Conservation (phyloP, 176 grass and related monocot genomes). For the Oryza punctata region DNA sequence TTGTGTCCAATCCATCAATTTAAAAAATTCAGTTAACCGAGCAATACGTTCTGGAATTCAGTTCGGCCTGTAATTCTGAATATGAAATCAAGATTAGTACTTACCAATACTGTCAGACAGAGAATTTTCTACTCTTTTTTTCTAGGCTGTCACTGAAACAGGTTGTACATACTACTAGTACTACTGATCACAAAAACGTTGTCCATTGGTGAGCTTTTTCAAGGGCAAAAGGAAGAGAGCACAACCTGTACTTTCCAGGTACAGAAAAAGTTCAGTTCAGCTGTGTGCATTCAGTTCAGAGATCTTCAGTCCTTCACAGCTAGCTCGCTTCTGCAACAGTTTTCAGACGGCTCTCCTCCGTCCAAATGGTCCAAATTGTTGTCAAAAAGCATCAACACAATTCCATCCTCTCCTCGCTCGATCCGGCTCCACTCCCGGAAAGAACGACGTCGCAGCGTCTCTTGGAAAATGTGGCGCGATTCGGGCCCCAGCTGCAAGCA, state of each 20-base stretch:
- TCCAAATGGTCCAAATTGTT: constrained; percentile 23
- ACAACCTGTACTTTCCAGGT: neutral
- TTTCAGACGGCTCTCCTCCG: constrained; percentile 22
- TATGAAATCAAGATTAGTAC: neutral
- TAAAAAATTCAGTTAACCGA: too few species aligned
- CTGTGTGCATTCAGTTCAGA: neutral
- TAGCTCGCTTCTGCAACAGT: constrained; percentile 15
- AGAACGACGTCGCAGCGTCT: constrained; percentile 40
- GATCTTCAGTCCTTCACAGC: neutral
- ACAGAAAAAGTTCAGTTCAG: neutral
- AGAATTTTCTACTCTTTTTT: neutral
- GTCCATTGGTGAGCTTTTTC: neutral
- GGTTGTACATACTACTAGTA: neutral
- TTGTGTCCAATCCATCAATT: too few species aligned
- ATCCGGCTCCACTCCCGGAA: constrained; percentile 25
- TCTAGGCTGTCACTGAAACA: neutral
- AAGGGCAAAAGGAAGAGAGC: neutral
- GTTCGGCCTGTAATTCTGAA: neutral
- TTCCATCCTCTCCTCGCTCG: constrained; percentile 9
- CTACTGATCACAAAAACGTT: neutral
- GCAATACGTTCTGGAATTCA: neutral
- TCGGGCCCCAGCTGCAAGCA: constrained; percentile 1
- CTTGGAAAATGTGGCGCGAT: constrained; percentile 34
- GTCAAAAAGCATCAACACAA: constrained; percentile 16
- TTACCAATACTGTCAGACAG: neutral